Evolutionary conservation across 208 protist genomes (phyloP).

Genomic region (Wallacemonas sp.): DNA sequence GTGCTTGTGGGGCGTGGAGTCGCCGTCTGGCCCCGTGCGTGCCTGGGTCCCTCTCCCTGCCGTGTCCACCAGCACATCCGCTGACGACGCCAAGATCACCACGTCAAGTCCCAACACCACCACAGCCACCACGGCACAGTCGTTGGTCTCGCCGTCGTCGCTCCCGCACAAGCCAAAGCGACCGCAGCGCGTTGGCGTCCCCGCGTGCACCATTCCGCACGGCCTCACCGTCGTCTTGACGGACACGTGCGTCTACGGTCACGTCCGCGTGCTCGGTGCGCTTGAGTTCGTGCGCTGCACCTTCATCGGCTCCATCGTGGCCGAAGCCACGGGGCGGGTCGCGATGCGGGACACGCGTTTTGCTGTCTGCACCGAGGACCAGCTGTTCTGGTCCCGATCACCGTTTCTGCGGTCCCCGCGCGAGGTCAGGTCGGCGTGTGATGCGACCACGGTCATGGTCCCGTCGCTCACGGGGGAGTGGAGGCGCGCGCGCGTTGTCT

Average conservation of each 20-base stretch:
- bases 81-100: too few relatives aligned
- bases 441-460: too few relatives aligned
- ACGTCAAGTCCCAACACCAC: too few relatives aligned
- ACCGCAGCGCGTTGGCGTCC: not conserved
- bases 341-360: constrained; percentile 33
- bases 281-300: constrained; percentile 58
- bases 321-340: constrained; percentile 48
- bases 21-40: too few relatives aligned
- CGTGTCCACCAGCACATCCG: too few relatives aligned
- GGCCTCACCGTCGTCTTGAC: constrained; percentile 44
- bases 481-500: not conserved
- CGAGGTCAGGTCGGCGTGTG: not conserved
- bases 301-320: constrained; percentile 49
- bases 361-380: constrained; percentile 37
- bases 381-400: constrained; percentile 26
- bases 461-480: too few relatives aligned
- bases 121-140: too few relatives aligned
- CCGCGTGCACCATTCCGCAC: constrained; percentile 33
- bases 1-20: not conserved
- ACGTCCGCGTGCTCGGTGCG: constrained; percentile 52
- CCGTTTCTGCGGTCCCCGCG: not conserved
- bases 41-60: too few relatives aligned
- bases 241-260: constrained; percentile 52
- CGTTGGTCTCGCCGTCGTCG: not conserved
- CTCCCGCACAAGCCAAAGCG: not conserved